Evolutionary conservation across 345 rosid species (phyloP).

Genomic region (Limnanthes douglasii): DNA sequence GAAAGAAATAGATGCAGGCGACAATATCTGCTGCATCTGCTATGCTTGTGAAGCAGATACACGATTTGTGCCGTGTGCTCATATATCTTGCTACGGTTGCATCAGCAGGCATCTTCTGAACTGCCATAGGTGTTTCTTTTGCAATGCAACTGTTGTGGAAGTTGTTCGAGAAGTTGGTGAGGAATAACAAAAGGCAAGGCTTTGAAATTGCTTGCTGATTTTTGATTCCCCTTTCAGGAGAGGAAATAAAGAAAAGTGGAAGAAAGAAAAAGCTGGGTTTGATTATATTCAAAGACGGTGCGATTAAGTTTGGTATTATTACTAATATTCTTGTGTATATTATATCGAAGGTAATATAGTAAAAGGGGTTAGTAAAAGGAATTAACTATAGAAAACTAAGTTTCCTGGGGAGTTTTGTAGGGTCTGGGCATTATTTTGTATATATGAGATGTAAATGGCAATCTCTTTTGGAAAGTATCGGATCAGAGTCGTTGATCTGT

Average conservation of each 20-base stretch:
- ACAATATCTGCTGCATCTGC: slow-evolving; percentile 76
- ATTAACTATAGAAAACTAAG: slow-evolving; percentile 1
- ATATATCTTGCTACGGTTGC: slow-evolving; percentile 83
- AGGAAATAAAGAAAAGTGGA: not conserved
- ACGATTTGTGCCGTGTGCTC: slow-evolving; percentile 63
- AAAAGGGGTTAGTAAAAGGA: slow-evolving; percentile 2
- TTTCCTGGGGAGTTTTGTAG: slow-evolving; percentile 36
- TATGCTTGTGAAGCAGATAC: slow-evolving; percentile 52
- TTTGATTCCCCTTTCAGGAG: not conserved
- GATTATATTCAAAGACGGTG: slow-evolving; percentile 1
- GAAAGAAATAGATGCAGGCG: slow-evolving; percentile 33
- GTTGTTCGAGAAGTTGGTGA: slow-evolving; percentile 25
- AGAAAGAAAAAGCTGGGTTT: not conserved
- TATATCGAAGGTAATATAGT: not conserved
- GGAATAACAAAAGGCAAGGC: too few species aligned
- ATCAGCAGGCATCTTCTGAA: slow-evolving; percentile 89
- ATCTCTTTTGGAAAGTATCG: too few species aligned
- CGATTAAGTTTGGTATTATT: slow-evolving; percentile 1
- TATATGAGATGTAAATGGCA: slow-evolving; percentile 49
- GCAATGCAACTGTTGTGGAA: slow-evolving; percentile 65
- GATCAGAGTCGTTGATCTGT: too few species aligned
- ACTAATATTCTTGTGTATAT: slow-evolving; percentile 3
- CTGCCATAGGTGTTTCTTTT: slow-evolving; percentile 87
- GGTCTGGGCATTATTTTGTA: slow-evolving; percentile 31
- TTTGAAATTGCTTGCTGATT: not conserved